phyloP scores from a whole-genome alignment of 139 green algal species.

The Micromonas pusilla region DNA sequence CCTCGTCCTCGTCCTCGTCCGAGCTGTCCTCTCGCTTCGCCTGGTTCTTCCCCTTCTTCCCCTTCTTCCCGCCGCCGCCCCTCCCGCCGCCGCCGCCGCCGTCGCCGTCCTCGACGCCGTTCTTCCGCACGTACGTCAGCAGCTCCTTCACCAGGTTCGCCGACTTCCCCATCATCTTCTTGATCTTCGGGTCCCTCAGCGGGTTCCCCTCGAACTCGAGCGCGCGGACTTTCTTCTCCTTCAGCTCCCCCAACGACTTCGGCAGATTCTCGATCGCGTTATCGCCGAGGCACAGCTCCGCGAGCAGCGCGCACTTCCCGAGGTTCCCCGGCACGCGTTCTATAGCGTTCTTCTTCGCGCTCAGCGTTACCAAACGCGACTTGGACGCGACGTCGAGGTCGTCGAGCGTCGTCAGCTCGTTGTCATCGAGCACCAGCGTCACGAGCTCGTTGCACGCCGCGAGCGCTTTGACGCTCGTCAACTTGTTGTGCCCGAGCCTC shows the following conservation, averaged over 20 bases:
- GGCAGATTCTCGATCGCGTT: slow-evolving; percentile 28
- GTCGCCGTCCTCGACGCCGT: slow-evolving; percentile 13
- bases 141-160: slow-evolving; percentile 32
- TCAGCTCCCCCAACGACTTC: slow-evolving; percentile 17
- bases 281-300: slow-evolving; percentile 20
- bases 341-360: slow-evolving; percentile 15
- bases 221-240: slow-evolving; percentile 30
- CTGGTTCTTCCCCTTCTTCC: slow-evolving; percentile 7
- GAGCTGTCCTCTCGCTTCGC: background rate
- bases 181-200: slow-evolving; percentile 27
- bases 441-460: slow-evolving; percentile 18
- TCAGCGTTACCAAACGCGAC: slow-evolving; percentile 6
- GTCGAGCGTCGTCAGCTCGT: slow-evolving; percentile 19
- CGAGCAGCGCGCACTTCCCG: slow-evolving; percentile 23
- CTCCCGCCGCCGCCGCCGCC: slow-evolving; percentile 1
- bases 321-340: slow-evolving; percentile 2
- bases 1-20: background rate
- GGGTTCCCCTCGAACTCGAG: slow-evolving; percentile 28
- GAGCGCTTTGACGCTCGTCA: background rate
- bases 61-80: background rate
- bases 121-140: slow-evolving; percentile 28
- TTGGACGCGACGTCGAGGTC: slow-evolving; percentile 17
- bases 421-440: slow-evolving; percentile 20
- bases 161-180: slow-evolving; percentile 34
- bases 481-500: slow-evolving; percentile 11